Evolutionary conservation across 345 rosid species (phyloP).

Genomic region (Eucalyptus camaldulensis): DNA sequence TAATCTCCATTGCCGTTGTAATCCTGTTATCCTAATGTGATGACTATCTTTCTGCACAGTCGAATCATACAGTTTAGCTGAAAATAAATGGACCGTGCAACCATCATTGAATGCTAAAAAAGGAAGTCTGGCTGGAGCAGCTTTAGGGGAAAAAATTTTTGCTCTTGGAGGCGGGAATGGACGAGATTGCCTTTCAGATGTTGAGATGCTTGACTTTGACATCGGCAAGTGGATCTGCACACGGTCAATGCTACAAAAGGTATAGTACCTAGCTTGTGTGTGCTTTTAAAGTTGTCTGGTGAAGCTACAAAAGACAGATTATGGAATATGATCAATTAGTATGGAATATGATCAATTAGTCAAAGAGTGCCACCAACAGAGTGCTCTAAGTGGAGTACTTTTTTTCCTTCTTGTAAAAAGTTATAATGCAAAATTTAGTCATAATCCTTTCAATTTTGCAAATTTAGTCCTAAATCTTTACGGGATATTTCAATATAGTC

Average conservation of each 20-base stretch:
- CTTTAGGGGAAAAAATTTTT: constrained; percentile 38
- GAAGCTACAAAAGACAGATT: not conserved
- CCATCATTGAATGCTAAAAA: constrained; percentile 35
- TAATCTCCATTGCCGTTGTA: not conserved
- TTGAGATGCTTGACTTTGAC: constrained; percentile 77
- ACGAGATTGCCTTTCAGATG: constrained; percentile 35
- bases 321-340: not conserved
- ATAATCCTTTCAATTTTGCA: not conserved
- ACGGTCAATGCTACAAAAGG: constrained; percentile 62
- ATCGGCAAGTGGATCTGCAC: constrained; percentile 55
- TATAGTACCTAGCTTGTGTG: not conserved
- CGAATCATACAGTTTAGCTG: constrained; percentile 47
- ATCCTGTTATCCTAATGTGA: not conserved
- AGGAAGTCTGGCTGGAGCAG: constrained; percentile 59
- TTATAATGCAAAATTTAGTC: not conserved
- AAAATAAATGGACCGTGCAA: constrained; percentile 42
- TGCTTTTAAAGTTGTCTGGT: not conserved
- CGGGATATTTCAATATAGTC: not conserved
- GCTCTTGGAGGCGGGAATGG: constrained; percentile 74
- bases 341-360: not conserved
- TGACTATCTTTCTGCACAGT: constrained; percentile 19
- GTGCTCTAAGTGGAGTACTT: not conserved
- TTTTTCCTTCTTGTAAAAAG: not conserved
- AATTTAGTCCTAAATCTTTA: not conserved
- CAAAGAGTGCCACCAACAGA: not conserved